phyloP scores from a whole-genome alignment of 202 grass and related monocot species.

The Eragrostis tef region DNA sequence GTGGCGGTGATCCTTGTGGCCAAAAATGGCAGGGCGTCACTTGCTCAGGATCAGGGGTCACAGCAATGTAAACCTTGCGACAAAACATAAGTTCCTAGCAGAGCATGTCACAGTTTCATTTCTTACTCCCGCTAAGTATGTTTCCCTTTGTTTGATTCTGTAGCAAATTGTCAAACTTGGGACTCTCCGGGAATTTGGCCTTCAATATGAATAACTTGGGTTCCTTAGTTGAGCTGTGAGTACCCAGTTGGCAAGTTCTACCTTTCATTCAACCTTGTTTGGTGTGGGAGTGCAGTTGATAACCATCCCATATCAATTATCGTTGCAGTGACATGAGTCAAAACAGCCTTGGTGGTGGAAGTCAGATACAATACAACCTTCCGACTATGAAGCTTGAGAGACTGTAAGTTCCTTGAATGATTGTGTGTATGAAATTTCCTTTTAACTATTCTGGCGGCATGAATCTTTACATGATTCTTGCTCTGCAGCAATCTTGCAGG shows the following conservation, averaged over 20 bases:
- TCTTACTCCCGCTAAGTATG: constrained; percentile 33
- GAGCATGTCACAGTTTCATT: constrained; percentile 13
- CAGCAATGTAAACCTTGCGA: constrained; percentile 62
- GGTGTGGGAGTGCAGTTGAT: constrained; percentile 26
- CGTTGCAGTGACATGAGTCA: constrained; percentile 86
- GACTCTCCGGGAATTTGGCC: constrained; percentile 71
- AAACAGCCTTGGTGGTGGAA: constrained; percentile 76
- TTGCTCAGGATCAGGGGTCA: constrained; percentile 83
- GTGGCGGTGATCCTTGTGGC: constrained; percentile 77
- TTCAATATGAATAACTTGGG: constrained; percentile 80
- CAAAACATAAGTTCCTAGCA: constrained; percentile 19
- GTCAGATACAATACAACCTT: constrained; percentile 72
- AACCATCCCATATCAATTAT: constrained; percentile 39
- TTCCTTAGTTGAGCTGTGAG: constrained; percentile 86
- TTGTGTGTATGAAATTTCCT: constrained; percentile 34
- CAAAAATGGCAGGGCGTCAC: constrained; percentile 72
- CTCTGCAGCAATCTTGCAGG: constrained; percentile 79
- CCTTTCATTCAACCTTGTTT: constrained; percentile 31
- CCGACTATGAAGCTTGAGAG: constrained; percentile 76
- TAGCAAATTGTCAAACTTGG: constrained; percentile 70
- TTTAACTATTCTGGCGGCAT: constrained; percentile 22
- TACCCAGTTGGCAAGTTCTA: constrained; percentile 18
- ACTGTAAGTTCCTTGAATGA: constrained; percentile 66
- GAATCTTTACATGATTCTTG: constrained; percentile 40
- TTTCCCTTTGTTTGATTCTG: constrained; percentile 37